A percentile compares a stretch with the other conserved stretches of the same genome.
phyloP scores from a whole-genome alignment of 1,139 yeast species.

The Pichia sp. region DNA sequence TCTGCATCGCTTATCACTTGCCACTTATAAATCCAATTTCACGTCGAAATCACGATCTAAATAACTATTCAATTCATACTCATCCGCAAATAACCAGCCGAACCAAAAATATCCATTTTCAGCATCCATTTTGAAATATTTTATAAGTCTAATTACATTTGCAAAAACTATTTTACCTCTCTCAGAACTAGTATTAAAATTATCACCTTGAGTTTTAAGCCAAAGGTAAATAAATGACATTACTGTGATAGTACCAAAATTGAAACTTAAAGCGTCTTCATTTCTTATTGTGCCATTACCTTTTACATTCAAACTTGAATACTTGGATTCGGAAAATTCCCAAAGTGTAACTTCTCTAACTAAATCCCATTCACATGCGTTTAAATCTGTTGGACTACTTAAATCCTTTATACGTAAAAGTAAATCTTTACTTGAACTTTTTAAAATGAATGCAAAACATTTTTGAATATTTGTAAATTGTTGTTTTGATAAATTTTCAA shows the following conservation, averaged over 20 bases:
- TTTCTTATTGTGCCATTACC: slow-evolving; percentile 3
- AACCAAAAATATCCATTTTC: slow-evolving; percentile 20
- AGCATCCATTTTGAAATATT: slow-evolving; percentile 20
- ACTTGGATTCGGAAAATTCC: slow-evolving; percentile 9
- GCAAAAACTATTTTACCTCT: slow-evolving; percentile 16
- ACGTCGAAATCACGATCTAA: slow-evolving; percentile 18
- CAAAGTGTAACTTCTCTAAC: slow-evolving; percentile 15
- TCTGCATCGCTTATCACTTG: background rate
- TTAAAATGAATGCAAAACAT: slow-evolving; percentile 19
- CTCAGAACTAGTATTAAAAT: slow-evolving; percentile 7
- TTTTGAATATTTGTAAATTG: slow-evolving; percentile 21
- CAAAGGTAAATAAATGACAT: slow-evolving; percentile 23
- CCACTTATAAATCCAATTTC: slow-evolving; percentile 4
- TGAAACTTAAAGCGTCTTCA: slow-evolving; percentile 10
- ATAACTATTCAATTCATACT: slow-evolving; percentile 20
- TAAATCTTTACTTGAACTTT: background rate
- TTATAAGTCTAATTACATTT: slow-evolving; percentile 19
- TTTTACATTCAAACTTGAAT: slow-evolving; percentile 13
- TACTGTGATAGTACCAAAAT: slow-evolving; percentile 20
- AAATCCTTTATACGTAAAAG: slow-evolving; percentile 3
- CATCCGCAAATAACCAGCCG: slow-evolving; percentile 26
- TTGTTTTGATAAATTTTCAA: slow-evolving; percentile 15
- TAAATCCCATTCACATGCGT: slow-evolving; percentile 13
- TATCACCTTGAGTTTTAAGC: slow-evolving; percentile 21
- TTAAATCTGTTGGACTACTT: slow-evolving; percentile 7